phyloP scores from a whole-genome alignment of 257 asterid genomes.

The Avicennia marina region DNA sequence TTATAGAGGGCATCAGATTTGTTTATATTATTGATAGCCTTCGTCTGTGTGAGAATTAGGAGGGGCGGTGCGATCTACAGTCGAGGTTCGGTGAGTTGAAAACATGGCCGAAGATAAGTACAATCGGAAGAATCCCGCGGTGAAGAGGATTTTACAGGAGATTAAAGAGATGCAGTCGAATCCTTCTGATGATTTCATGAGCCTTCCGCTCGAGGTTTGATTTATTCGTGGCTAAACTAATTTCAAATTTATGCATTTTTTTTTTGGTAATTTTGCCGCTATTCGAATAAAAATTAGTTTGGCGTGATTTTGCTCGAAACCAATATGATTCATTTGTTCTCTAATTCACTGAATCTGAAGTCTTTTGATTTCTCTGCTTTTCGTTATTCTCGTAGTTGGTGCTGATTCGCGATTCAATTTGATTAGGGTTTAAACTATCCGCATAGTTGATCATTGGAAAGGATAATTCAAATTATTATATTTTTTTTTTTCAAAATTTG shows the following conservation, averaged over 20 bases:
- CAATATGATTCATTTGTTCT: too few species aligned
- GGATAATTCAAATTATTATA: too few species aligned
- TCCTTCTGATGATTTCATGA: constrained; percentile 89
- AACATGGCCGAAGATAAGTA: constrained; percentile 77
- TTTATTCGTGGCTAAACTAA: not conserved
- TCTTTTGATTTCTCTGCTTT: too few species aligned
- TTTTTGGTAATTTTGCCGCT: too few species aligned
- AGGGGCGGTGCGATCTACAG: constrained; percentile 25
- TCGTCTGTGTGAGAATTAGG: constrained; percentile 9
- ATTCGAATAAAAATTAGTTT: too few species aligned
- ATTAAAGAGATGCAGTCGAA: constrained; percentile 89
- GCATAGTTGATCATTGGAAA: too few species aligned
- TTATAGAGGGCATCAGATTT: not conserved
- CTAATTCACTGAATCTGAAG: too few species aligned
- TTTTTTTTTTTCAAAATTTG: too few species aligned
- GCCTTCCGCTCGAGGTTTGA: constrained; percentile 84
- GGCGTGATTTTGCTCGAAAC: too few species aligned
- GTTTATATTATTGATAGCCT: constrained; percentile 3
- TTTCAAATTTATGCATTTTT: not conserved
- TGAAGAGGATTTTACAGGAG: constrained; percentile 94
- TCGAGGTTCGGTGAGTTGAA: constrained; percentile 10
- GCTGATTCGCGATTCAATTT: too few species aligned
- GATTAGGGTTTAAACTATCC: too few species aligned
- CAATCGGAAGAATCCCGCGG: constrained; percentile 83
- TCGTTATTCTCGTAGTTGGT: too few species aligned